Evolutionary conservation across 768 basidiomycete species (phyloP).

Genomic region (Suillus weaverae): DNA sequence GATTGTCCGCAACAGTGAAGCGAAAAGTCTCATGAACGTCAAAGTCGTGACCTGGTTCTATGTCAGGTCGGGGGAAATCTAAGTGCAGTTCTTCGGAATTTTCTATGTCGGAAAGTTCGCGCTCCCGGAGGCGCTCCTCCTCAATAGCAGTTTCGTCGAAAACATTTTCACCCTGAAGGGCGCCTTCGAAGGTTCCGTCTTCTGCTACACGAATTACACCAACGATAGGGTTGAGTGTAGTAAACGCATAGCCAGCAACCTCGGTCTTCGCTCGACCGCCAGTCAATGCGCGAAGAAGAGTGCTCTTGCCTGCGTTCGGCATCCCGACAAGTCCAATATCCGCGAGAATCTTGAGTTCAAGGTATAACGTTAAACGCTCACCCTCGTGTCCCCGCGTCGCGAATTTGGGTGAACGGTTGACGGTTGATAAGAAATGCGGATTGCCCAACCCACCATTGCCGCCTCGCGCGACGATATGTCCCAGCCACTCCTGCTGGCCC

Average conservation of each 20-base stretch:
- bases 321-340: slow-evolving; percentile 96
- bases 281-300: slow-evolving; percentile 85
- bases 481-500: slow-evolving; percentile 50
- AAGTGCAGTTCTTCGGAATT: not conserved
- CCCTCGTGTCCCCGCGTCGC: slow-evolving; percentile 75
- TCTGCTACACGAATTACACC: slow-evolving; percentile 85
- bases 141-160: slow-evolving; percentile 71
- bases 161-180: slow-evolving; percentile 45
- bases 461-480: slow-evolving; percentile 71
- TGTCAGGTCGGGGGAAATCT: slow-evolving; percentile 21
- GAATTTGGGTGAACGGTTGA: slow-evolving; percentile 81
- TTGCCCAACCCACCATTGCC: slow-evolving; percentile 87
- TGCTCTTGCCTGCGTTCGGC: slow-evolving; percentile 95
- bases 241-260: slow-evolving; percentile 91
- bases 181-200: slow-evolving; percentile 74
- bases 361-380: slow-evolving; percentile 74
- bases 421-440: slow-evolving; percentile 71
- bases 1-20: slow-evolving; percentile 97
- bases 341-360: slow-evolving; percentile 92
- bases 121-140: slow-evolving; percentile 41
- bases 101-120: slow-evolving; percentile 41
- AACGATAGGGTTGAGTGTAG: slow-evolving; percentile 91
- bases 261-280: slow-evolving; percentile 81
- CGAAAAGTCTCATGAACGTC: slow-evolving; percentile 73
- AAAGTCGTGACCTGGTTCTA: slow-evolving; percentile 47